phyloP scores from a whole-genome alignment of 179 eudicot species.

The Heliamphora pulchella region DNA sequence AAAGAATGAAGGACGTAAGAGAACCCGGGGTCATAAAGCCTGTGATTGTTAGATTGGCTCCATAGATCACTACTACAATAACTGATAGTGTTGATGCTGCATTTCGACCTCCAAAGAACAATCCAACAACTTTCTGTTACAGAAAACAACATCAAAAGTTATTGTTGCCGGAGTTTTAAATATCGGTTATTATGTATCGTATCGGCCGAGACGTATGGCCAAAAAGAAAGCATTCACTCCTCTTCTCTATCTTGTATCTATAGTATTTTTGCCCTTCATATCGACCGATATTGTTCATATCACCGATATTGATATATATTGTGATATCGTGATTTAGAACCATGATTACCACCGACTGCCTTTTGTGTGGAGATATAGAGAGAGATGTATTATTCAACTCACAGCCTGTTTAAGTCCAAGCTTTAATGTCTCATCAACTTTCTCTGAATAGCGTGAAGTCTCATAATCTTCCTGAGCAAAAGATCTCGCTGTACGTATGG shows the following conservation, averaged over 20 bases:
- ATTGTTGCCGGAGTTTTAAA: too few relatives aligned
- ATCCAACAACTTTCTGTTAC: slow-evolving; percentile 38
- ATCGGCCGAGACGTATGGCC: too few relatives aligned
- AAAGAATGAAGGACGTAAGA: slow-evolving; percentile 18
- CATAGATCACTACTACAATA: slow-evolving; percentile 10
- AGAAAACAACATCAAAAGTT: not conserved
- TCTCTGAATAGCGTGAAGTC: slow-evolving; percentile 57
- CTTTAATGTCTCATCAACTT: slow-evolving; percentile 67
- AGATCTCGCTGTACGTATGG: slow-evolving; percentile 78
- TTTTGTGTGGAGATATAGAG: too few relatives aligned
- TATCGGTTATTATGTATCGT: too few relatives aligned
- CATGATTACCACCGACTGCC: too few relatives aligned
- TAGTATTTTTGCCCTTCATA: too few relatives aligned
- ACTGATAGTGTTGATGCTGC: slow-evolving; percentile 34
- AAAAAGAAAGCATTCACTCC: too few relatives aligned
- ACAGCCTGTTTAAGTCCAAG: slow-evolving; percentile 83
- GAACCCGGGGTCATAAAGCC: slow-evolving; percentile 12
- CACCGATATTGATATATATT: too few relatives aligned
- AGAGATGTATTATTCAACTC: slow-evolving; percentile 17
- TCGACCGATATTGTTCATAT: too few relatives aligned
- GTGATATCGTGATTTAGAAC: too few relatives aligned
- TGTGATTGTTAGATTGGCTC: slow-evolving; percentile 10
- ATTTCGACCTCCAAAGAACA: slow-evolving; percentile 62
- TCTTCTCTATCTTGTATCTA: too few relatives aligned
- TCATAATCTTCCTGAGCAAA: slow-evolving; percentile 69